Percentiles rank a stretch among this genome's conserved stretches.
phyloP scores from a whole-genome alignment of 768 basidiomycete species.

The Mycena olivaceomarginata region DNA sequence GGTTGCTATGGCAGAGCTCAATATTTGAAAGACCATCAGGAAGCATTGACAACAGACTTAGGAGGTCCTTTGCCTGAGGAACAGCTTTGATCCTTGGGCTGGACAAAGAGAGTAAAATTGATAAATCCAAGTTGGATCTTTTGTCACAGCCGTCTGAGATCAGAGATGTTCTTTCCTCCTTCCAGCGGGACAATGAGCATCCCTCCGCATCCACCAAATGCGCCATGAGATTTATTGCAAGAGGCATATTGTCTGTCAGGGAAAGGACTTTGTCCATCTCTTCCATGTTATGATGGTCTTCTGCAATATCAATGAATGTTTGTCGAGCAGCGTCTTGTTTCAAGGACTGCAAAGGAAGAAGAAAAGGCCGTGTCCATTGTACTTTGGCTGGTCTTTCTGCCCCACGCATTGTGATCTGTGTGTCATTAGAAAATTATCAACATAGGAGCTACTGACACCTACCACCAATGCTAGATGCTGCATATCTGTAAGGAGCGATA shows the following conservation, averaged over 20 bases:
- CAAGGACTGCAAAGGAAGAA: neutral
- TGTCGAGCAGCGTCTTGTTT: neutral
- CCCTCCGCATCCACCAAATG: neutral
- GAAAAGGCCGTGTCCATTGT: neutral
- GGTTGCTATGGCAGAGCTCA: neutral
- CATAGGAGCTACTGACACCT: neutral
- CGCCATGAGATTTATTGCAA: neutral
- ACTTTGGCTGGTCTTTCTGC: neutral
- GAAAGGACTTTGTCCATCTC: no score
- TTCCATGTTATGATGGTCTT: no score
- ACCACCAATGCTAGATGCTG: no score
- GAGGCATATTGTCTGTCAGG: no score
- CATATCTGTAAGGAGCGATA: no score
- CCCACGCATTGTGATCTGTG: neutral
- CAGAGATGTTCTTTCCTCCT: neutral
- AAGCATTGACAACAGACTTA: conserved; percentile 1
- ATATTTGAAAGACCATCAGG: neutral
- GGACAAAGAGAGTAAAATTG: no score
- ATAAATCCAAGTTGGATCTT: no score
- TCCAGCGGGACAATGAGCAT: neutral
- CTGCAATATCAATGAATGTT: neutral
- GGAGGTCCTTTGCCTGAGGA: neutral
- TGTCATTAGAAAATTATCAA: neutral
- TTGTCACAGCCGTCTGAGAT: no score
- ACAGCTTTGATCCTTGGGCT: neutral